phyloP scores from a whole-genome alignment of 768 basidiomycete genomes.

The Crassisporium funariophilum region DNA sequence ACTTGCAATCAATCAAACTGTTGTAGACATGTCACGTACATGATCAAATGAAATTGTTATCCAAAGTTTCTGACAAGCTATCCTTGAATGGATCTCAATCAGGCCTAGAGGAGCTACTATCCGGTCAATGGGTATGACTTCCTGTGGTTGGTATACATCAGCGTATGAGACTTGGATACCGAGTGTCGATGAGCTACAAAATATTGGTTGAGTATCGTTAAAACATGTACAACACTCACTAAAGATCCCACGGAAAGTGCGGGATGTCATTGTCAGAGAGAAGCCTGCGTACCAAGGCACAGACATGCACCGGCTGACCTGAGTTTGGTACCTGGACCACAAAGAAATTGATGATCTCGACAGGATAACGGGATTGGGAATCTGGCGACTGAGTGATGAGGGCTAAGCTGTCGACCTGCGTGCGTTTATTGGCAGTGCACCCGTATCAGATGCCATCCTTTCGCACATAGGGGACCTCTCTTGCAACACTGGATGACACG shows the following conservation, averaged over 20 bases:
- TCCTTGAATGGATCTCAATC: not conserved
- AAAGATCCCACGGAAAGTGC: conserved; percentile 22
- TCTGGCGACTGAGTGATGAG: conserved; percentile 9
- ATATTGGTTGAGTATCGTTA: not conserved
- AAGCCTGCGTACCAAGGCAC: conserved; percentile 18
- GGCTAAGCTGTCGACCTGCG: conserved; percentile 17
- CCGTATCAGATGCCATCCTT: conserved; percentile 27
- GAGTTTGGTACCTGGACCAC: conserved; percentile 10
- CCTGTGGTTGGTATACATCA: conserved; percentile 12
- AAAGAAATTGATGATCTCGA: conserved; percentile 14
- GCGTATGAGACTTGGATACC: conserved; percentile 22
- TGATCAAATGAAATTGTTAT: conserved; percentile 18
- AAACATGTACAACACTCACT: conserved; percentile 10
- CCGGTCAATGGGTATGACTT: conserved; percentile 14
- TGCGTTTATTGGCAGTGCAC: conserved; percentile 11
- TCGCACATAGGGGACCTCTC: conserved; percentile 11
- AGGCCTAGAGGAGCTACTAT: conserved; percentile 16
- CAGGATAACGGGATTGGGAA: not conserved
- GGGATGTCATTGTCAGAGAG: conserved; percentile 15
- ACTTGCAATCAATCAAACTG: conserved; percentile 2
- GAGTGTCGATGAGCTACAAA: conserved; percentile 18
- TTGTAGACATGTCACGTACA: conserved; percentile 4
- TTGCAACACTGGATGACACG: not conserved
- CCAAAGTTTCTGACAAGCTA: conserved; percentile 11
- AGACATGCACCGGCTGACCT: conserved; percentile 13